Evolutionary conservation across 179 eudicot genomes (phyloP).

Genomic region (Vitellaria paradoxa): DNA sequence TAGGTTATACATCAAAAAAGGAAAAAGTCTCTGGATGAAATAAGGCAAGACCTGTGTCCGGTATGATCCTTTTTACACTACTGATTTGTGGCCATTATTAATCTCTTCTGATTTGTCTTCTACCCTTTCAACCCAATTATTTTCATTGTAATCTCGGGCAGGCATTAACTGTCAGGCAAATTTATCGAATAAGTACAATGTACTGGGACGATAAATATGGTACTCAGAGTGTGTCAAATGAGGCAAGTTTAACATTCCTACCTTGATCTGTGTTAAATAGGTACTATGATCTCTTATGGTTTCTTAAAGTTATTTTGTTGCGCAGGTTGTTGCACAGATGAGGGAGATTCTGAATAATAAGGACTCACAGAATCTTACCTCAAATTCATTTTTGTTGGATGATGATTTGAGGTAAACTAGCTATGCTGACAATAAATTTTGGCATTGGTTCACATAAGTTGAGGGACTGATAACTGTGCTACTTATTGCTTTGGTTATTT

Average conservation of each 20-base stretch:
- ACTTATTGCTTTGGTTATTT: not conserved
- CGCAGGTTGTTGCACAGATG: constrained; percentile 96
- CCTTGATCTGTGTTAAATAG: not conserved
- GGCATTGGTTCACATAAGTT: not conserved
- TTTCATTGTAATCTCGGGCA: constrained; percentile 25
- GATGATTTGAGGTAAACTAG: constrained; percentile 83
- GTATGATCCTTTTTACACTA: constrained; percentile 37
- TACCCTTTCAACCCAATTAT: not conserved
- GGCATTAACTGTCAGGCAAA: constrained; percentile 95
- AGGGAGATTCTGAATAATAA: constrained; percentile 88
- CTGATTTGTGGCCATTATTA: not conserved
- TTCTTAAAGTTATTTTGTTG: constrained; percentile 21
- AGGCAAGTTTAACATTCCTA: constrained; percentile 46
- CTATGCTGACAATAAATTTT: not conserved
- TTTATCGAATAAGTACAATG: constrained; percentile 98
- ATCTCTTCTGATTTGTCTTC: constrained; percentile 6
- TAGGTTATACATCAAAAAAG: constrained; percentile 99
- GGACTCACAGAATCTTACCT: constrained; percentile 86
- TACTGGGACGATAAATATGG: constrained; percentile 99
- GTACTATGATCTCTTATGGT: not conserved
- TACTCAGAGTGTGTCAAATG: constrained; percentile 98
- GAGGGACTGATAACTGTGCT: not conserved
- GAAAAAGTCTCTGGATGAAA: constrained; percentile 92
- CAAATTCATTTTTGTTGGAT: constrained; percentile 94
- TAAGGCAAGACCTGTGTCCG: constrained; percentile 96